Base-by-base conservation (phyloP, 441 rosid species). In the Populus trichocarpa region DNA sequence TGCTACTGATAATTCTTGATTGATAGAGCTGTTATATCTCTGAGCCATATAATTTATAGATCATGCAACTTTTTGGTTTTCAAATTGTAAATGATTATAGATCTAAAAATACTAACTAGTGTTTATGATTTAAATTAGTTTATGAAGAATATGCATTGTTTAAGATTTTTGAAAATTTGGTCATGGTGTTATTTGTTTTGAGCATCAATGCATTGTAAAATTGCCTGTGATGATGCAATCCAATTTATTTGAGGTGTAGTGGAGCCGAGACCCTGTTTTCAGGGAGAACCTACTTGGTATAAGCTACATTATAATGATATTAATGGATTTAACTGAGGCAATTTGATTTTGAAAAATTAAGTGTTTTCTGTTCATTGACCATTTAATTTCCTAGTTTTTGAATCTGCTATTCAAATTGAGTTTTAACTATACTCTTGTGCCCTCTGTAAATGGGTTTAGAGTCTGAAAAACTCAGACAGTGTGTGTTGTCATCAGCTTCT, bases 1-100 rank as follows among this genome's bases (percentile, higher is more conserved):
- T 94, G 96, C 98, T 90, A 91, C 97, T 78, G 98, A 94, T 67
- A 90, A 86, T 88, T 90, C 95, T 77, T 94, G 98, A 92, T 94
- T 13, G 97, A 91, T 69, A 89, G 83, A 91, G 94, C 94, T 90
- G 97, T 85, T 81, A 76, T 40, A 65, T 53, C 16, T 74, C 93
- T 89, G 92, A 90, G 96, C 91, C 87, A 70, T 16, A 63, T 3
- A 18, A 73, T 9, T 5, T 78, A 78, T 69, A 67, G 61, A 73
- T 73, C 14, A 59, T 70, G 78, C 80, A 80, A 65, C 1, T 73
- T 2, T 42, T 67, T 73, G 3, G 12, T 2, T 40, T 11, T 40
- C 12, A 36, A 36, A 36, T 2, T 36, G 11, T 36, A 2, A 36
- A 36, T 8, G 40, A 30, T 30, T 30, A 30, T 30, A 30, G 33